Base-by-base conservation (phyloP, 2,329 filamentous ascomycete genomes). In the Diaporthe sp. region DNA sequence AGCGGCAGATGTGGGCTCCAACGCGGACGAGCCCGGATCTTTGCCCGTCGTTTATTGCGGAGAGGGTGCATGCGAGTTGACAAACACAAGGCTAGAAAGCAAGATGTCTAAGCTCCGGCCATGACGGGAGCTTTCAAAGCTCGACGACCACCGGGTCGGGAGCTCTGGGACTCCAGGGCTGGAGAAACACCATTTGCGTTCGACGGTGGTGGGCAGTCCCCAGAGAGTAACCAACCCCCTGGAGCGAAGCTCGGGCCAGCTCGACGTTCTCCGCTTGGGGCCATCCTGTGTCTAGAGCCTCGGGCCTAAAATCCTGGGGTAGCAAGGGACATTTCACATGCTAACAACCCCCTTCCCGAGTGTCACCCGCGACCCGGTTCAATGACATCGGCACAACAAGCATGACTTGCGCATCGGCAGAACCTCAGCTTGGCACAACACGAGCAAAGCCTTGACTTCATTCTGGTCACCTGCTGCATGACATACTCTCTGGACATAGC, bases 381-480 rank as follows among this genome's bases (percentile, higher is more conserved):
- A 31, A 73, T 65, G 71, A 42, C 71, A 55, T 73, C 71, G 58
- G 71, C 13, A 73, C 71, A 65, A 55, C 71, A 44, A 63, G 53
- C 58, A 65, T 73, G 71, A 34, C 58, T 53, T 72, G 58, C 31
- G 34, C 22, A 25, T 51, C 28, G 42, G 37, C 37, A 39, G 37
- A 60, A 71, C 37, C n/a, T 49, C 71, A 72, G 17, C 44, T 44
- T 63, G 75, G 72, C 75, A 65, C 73, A 34, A 77, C 72, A 70
- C 61, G 28, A 67, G 13, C 39, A 17, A 15, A 17, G 39, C 25
- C 68, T 12, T 44, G 8, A 28, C n/a, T 25, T 39, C 37, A 39
- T 39, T 17, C n/a, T 37, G 7, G 12, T 53, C 49, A 70, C 34
- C 47, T 28, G 22, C 49, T 42, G 15, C 47, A 39, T 22, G 49